Conservation (phyloP, 495 filamentous ascomycete genomes). For the Neurospora intermedia region DNA sequence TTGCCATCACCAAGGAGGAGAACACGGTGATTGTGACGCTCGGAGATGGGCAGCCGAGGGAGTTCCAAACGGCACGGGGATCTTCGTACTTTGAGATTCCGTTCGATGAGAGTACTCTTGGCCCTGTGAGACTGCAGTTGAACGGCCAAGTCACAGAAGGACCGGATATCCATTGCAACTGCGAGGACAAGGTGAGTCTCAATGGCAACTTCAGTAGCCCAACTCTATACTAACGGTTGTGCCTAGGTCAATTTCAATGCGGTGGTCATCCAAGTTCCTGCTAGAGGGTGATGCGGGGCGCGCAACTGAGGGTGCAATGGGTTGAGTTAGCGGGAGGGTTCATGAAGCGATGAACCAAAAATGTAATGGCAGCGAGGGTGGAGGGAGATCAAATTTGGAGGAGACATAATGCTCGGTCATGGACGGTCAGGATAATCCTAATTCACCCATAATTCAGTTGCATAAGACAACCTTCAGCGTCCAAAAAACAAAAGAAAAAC, state of each 20-base stretch:
- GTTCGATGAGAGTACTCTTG: conserved; percentile 34
- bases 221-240: background rate
- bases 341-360: background rate
- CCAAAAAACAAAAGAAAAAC: background rate
- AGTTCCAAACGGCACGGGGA: background rate
- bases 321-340: background rate
- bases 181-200: conserved; percentile 37
- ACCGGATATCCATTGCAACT: conserved; percentile 36
- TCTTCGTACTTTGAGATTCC: conserved; percentile 44
- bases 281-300: background rate
- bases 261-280: conserved; percentile 26
- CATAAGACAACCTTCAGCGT: background rate
- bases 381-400: background rate
- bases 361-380: background rate
- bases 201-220: background rate
- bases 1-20: conserved; percentile 26
- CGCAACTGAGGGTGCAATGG: background rate
- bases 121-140: conserved; percentile 41
- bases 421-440: background rate
- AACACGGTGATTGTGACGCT: conserved; percentile 39
- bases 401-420: background rate
- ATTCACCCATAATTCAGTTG: background rate
- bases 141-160: conserved; percentile 36
- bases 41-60: conserved; percentile 26
- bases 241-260: conserved; percentile 32